Conservation (phyloP, 768 basidiomycete genomes). For the Psilocybe tampanensis region DNA sequence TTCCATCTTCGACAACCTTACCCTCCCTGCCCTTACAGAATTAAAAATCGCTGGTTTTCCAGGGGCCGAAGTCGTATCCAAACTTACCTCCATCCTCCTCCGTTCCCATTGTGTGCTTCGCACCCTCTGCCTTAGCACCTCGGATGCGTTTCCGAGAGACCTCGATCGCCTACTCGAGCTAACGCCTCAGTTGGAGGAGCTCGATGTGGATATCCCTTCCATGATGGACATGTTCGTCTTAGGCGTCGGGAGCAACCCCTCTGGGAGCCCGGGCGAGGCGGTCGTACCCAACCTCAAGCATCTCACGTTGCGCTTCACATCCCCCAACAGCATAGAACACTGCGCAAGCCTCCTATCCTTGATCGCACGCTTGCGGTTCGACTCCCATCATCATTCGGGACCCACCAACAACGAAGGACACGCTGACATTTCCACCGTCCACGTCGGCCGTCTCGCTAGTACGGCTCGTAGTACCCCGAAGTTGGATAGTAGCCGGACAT, state of each 20-base stretch:
- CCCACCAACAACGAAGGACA: too few relatives aligned
- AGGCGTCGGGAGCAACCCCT: background rate
- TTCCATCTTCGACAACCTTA: background rate
- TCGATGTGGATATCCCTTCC: background rate
- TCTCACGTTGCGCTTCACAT: background rate
- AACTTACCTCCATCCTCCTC: background rate
- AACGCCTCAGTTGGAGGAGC: background rate
- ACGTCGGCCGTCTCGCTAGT: too few relatives aligned
- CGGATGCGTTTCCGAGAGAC: background rate
- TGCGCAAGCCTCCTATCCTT: background rate
- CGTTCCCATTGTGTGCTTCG: background rate
- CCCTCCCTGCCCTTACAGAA: background rate
- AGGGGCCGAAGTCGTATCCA: background rate
- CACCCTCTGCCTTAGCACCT: background rate
- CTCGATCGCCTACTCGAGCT: background rate
- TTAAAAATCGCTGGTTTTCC: background rate
- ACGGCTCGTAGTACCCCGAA: too few relatives aligned
- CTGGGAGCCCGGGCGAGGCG: background rate
- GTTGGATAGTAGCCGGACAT: too few relatives aligned
- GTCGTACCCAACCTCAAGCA: background rate
- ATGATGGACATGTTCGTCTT: background rate
- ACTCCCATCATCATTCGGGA: too few relatives aligned
- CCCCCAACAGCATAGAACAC: background rate
- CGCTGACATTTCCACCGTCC: too few relatives aligned
- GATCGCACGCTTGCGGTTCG: background rate